Evolutionary conservation across 495 filamentous ascomycete species (phyloP), one percentile per base, ranked within the genome.

Genomic region (Annulohypoxylon bovei): DNA sequence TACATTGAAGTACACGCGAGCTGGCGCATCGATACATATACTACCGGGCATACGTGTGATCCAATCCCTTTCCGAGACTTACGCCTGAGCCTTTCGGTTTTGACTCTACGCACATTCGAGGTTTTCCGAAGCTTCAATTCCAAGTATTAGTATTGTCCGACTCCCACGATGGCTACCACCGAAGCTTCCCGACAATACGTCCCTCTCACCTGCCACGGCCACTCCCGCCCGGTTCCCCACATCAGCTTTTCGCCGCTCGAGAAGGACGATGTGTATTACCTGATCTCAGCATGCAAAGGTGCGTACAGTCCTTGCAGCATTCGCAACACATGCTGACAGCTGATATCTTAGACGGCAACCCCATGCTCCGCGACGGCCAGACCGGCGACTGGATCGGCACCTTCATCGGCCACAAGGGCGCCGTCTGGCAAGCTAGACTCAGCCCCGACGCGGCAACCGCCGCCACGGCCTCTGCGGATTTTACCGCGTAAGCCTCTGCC

Each of bases 251-350:
- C 96, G 18, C 88, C 91, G 11, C 87, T 96, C 4, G 84, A 84
- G 61, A 89, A 94, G 74, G 91, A 95, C 52, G 91, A 94, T 53
- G 88, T 91, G 67, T 98, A 97, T 79, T 98, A 97, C 76, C 81
- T 98, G 69, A 94, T 98, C 58, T 97, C 95, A n/a, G 93, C 95
- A 59, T 98, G 96, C 86, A 99, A 99, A 87, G 93, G 94, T 96
- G 80, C 62, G 76, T 60, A 59, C 16, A 5, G 18, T 30, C 18
- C 23, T 28, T 20, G 35, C n/a, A n/a, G 4, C n/a, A 6, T 8
- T 27, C 33, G 66, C 69, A 42, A 58, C 65, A 7, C n/a, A 52
- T 59, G 32, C 30, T 64, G 28, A 22, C 32, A 53, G 52, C 67
- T 33, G 72, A 16, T n/a, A 6, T 5, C 67, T 20, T 75, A 94